Evolutionary conservation across 2,329 filamentous ascomycete genomes (phyloP).

Genomic region (Arthroderma sp.): DNA sequence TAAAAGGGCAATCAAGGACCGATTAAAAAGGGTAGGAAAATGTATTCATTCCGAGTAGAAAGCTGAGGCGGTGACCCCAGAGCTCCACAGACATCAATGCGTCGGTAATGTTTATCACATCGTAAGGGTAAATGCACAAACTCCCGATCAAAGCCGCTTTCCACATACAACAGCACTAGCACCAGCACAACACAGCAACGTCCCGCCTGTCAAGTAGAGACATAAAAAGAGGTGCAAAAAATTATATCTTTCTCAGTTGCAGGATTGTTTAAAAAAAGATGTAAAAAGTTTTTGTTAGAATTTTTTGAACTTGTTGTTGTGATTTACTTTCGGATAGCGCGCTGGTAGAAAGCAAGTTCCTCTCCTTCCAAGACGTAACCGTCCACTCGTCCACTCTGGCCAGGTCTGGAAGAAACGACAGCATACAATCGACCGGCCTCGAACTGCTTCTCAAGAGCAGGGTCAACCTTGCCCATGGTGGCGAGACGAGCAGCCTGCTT

Average conservation of each 20-base stretch:
- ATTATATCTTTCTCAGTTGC: slow-evolving; percentile 10
- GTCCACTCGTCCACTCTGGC: slow-evolving; percentile 92
- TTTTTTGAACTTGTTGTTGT: slow-evolving; percentile 10
- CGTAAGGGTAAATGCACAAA: slow-evolving; percentile 23
- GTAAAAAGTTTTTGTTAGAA: slow-evolving; percentile 16
- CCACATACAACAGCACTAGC: slow-evolving; percentile 14
- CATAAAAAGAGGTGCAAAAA: slow-evolving; percentile 2
- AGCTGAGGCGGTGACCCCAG: slow-evolving; percentile 23
- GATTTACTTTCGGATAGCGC: slow-evolving; percentile 93
- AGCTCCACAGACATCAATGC: slow-evolving; percentile 31
- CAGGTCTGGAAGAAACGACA: slow-evolving; percentile 81
- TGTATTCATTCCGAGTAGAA: slow-evolving; percentile 27
- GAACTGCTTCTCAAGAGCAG: slow-evolving; percentile 92
- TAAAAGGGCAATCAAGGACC: too few species aligned
- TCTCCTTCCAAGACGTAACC: slow-evolving; percentile 99
- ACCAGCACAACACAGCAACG: not conserved
- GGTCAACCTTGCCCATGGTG: slow-evolving; percentile 81
- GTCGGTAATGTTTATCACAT: slow-evolving; percentile 19
- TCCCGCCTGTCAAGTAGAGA: not conserved
- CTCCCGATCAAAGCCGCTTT: slow-evolving; percentile 18
- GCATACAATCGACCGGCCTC: slow-evolving; percentile 97
- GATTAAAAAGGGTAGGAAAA: slow-evolving; percentile 2
- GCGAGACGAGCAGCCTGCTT: slow-evolving; percentile 87
- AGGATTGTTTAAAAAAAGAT: slow-evolving; percentile 18
- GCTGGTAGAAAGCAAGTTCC: slow-evolving; percentile 99